A percentile compares a stretch with the other conserved stretches of the same genome.
phyloP scores from a whole-genome alignment of 306 rosid genomes.

The Quercus gilva region DNA sequence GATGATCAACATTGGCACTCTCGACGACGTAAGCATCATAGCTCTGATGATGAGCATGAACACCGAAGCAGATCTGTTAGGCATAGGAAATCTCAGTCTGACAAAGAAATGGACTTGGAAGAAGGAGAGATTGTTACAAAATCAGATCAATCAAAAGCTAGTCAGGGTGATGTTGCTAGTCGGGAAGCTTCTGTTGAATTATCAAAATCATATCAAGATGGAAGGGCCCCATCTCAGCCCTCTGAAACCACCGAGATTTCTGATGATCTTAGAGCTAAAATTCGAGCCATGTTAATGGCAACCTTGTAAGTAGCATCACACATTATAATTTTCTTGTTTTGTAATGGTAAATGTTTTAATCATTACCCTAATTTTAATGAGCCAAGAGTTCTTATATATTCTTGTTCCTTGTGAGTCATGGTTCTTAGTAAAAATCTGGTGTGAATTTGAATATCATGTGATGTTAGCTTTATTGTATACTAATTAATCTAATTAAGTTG shows the following conservation, averaged over 20 bases:
- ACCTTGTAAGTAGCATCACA: slow-evolving; percentile 36
- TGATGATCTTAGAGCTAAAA: slow-evolving; percentile 85
- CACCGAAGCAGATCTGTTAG: slow-evolving; percentile 30
- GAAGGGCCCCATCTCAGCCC: slow-evolving; percentile 48
- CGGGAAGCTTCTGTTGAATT: slow-evolving; percentile 58
- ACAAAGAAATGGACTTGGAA: slow-evolving; percentile 49
- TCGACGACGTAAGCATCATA: slow-evolving; percentile 21
- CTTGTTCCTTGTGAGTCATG: too few species aligned
- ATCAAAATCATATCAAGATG: slow-evolving; percentile 25
- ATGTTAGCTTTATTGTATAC: too few species aligned
- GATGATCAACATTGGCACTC: slow-evolving; percentile 38
- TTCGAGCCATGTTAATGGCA: slow-evolving; percentile 79
- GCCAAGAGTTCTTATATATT: too few species aligned
- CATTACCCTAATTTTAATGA: too few species aligned
- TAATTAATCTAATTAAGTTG: too few species aligned
- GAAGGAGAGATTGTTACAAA: slow-evolving; percentile 65
- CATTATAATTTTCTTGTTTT: not conserved
- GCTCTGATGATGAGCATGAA: slow-evolving; percentile 39
- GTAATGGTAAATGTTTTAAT: not conserved
- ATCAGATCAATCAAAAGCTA: slow-evolving; percentile 40
- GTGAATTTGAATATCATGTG: too few species aligned
- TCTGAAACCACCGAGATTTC: slow-evolving; percentile 52
- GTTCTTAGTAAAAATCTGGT: too few species aligned
- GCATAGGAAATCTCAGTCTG: slow-evolving; percentile 29
- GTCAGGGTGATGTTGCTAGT: slow-evolving; percentile 37